Percentiles rank a stretch among this genome's conserved stretches.
phyloP scores from a whole-genome alignment of 257 asterid genomes.

The Fraxinus excelsior region DNA sequence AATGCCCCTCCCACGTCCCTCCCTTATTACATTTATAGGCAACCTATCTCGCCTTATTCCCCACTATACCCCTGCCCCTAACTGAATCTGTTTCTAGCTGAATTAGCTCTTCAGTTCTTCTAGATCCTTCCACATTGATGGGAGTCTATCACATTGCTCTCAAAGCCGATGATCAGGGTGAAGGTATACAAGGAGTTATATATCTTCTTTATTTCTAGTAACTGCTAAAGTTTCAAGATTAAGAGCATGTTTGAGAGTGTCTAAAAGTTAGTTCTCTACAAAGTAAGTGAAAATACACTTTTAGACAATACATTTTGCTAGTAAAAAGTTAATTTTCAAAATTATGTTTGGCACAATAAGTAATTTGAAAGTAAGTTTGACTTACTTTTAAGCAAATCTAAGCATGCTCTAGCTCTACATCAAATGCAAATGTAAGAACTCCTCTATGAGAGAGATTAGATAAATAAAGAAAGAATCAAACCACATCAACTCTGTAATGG shows the following conservation, averaged over 20 bases:
- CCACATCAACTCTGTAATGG: background rate
- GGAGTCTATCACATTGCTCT: too few relatives aligned
- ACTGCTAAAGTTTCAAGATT: background rate
- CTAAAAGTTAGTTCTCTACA: background rate
- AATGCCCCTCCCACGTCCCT: too few relatives aligned
- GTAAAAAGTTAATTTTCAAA: background rate
- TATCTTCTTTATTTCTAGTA: background rate
- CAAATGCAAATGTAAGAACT: background rate
- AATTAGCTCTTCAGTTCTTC: too few relatives aligned
- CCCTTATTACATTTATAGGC: too few relatives aligned
- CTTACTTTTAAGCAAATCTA: background rate
- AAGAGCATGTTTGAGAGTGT: background rate
- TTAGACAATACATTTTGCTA: background rate
- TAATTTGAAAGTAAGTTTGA: background rate
- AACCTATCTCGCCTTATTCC: too few relatives aligned
- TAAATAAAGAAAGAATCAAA: background rate
- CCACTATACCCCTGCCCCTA: too few relatives aligned
- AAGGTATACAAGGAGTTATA: slow-evolving; percentile 32
- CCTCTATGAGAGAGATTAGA: background rate
- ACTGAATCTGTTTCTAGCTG: too few relatives aligned
- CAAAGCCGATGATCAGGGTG: slow-evolving; percentile 54
- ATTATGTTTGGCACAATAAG: background rate
- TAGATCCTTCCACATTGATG: too few relatives aligned
- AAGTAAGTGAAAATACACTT: background rate
- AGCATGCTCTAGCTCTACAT: background rate